These are phyloP conservation scores for Chaetothyriales sp. DNA, from an alignment of 2,329 filamentous ascomycete genomes.

Conservation along the genomic window DNA sequence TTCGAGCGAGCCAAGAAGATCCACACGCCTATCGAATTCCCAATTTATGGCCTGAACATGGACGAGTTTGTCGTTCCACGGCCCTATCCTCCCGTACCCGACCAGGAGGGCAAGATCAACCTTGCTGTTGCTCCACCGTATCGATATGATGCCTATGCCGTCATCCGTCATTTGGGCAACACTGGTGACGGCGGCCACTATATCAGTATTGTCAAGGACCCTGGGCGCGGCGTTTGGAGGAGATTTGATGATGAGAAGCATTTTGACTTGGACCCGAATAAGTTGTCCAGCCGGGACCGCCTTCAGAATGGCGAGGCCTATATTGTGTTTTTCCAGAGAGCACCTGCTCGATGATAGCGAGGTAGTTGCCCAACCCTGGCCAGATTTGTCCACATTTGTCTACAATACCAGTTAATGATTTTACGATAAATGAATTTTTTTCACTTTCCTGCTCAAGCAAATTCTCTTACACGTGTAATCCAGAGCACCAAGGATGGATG, in stretches of 20 bases:
- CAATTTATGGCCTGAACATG: constrained; percentile 54
- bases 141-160: constrained; percentile 71
- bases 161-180: constrained; percentile 60
- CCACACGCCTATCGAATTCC: constrained; percentile 58
- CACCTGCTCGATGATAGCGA: constrained; percentile 20
- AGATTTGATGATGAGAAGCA: constrained; percentile 45
- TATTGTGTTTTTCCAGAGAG: constrained; percentile 48
- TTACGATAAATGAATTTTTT: background rate
- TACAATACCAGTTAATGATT: background rate
- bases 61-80: constrained; percentile 43
- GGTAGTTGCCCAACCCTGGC: background rate
- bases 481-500: too few relatives aligned
- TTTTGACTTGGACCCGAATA: constrained; percentile 42
- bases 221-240: constrained; percentile 42
- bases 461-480: too few relatives aligned
- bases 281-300: constrained; percentile 32
- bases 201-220: constrained; percentile 51
- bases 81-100: constrained; percentile 20
- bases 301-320: constrained; percentile 50
- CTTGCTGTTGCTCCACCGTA: constrained; percentile 39
- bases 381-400: background rate
- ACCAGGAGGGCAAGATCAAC: constrained; percentile 20
- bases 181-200: constrained; percentile 65
- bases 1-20: constrained; percentile 50
- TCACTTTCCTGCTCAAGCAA: too few relatives aligned